Evolutionary conservation across 1,139 yeast genomes (phyloP).

Genomic region (Scheffersomyces segobiensis): DNA sequence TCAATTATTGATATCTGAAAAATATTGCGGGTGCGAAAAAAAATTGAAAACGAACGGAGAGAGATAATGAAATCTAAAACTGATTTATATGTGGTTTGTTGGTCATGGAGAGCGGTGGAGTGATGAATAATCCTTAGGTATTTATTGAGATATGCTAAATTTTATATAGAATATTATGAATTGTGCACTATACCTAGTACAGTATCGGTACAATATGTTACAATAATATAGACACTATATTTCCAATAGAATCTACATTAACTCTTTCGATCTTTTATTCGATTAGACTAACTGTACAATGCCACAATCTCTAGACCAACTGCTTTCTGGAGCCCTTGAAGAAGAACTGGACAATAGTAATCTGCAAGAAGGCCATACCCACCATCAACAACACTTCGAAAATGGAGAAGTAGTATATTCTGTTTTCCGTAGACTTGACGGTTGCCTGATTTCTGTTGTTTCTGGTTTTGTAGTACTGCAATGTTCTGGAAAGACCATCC

Average conservation of each 20-base stretch:
- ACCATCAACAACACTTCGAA: slow-evolving; percentile 81
- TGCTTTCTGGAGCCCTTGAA: slow-evolving; percentile 85
- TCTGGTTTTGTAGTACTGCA: slow-evolving; percentile 89
- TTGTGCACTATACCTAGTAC: background rate
- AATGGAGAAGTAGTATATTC: slow-evolving; percentile 82
- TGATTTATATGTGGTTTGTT: background rate
- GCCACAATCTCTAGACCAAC: slow-evolving; percentile 49
- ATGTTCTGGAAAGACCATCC: slow-evolving; percentile 60
- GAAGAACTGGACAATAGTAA: slow-evolving; percentile 79
- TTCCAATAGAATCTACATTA: background rate
- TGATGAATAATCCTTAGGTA: background rate
- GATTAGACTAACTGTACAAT: background rate
- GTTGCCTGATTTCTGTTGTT: slow-evolving; percentile 90
- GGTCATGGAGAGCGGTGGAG: background rate
- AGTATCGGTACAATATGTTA: background rate
- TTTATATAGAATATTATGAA: too few relatives aligned
- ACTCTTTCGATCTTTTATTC: background rate
- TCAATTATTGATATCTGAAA: background rate
- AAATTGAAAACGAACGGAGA: background rate
- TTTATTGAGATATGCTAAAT: background rate
- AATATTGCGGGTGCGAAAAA: background rate
- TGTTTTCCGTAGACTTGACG: slow-evolving; percentile 81
- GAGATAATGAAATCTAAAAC: too few relatives aligned
- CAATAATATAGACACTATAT: background rate
- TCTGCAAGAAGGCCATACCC: slow-evolving; percentile 84